Percentiles rank a stretch among this genome's conserved stretches.
These are phyloP conservation scores for Carex arenaria DNA, from an alignment of 202 grass and related monocot genomes.

Conservation along the genomic window DNA sequence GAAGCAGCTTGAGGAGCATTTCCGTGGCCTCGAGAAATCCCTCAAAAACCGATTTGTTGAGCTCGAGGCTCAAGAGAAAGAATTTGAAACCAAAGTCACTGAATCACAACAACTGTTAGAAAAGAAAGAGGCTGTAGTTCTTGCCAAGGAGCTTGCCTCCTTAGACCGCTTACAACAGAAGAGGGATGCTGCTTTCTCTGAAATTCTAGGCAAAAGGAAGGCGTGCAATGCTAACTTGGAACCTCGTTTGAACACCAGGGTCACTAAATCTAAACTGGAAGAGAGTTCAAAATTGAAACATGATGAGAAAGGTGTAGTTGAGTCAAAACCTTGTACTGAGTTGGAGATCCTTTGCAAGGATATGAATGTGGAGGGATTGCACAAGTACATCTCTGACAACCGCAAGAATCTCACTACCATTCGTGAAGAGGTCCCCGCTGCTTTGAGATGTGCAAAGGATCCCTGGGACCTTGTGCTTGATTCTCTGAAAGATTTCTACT, in stretches of 20 bases:
- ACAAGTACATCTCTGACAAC: slow-evolving; percentile 91
- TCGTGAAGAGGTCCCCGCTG: slow-evolving; percentile 78
- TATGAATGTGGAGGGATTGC: slow-evolving; percentile 84
- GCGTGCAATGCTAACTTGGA: slow-evolving; percentile 30
- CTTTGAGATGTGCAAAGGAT: slow-evolving; percentile 51
- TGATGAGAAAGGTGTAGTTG: slow-evolving; percentile 26
- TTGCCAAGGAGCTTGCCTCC: slow-evolving; percentile 73
- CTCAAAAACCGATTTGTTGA: slow-evolving; percentile 72
- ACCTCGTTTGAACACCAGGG: slow-evolving; percentile 24
- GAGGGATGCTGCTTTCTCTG: slow-evolving; percentile 64
- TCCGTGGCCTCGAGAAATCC: slow-evolving; percentile 78
- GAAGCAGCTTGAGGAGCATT: slow-evolving; percentile 96
- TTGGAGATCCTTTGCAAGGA: slow-evolving; percentile 61
- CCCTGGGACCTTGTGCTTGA: slow-evolving; percentile 62
- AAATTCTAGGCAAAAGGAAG: slow-evolving; percentile 71
- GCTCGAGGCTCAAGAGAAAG: slow-evolving; percentile 65
- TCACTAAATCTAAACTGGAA: slow-evolving; percentile 17
- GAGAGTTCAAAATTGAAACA: neutral
- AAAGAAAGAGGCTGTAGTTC: slow-evolving; percentile 60
- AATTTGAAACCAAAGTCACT: slow-evolving; percentile 43
- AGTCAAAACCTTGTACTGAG: slow-evolving; percentile 58
- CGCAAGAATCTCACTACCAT: slow-evolving; percentile 76
- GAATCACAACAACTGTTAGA: slow-evolving; percentile 58
- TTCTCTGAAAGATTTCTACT: slow-evolving; percentile 77
- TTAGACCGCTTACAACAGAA: slow-evolving; percentile 83